Evolutionary conservation across 2,329 filamentous ascomycete genomes (phyloP).

Genomic region (Neofusicoccum sp.): DNA sequence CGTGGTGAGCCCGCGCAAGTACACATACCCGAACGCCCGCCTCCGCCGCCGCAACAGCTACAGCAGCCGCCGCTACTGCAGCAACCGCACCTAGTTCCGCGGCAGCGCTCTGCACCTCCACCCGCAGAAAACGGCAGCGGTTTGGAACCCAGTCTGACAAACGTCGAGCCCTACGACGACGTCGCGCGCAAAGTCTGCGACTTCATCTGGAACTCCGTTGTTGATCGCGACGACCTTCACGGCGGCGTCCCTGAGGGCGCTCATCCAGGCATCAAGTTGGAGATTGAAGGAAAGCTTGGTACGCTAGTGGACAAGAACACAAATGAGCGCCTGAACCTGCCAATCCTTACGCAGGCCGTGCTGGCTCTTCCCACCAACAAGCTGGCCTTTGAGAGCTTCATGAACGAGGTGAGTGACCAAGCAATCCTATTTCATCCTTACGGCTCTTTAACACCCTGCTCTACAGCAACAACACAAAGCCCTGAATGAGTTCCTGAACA

Average conservation of each 20-base stretch:
- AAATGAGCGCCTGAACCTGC: conserved; percentile 67
- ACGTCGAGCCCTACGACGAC: conserved; percentile 71
- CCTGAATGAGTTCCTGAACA: conserved; percentile 85
- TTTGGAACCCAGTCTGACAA: conserved; percentile 66
- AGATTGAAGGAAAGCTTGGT: conserved; percentile 94
- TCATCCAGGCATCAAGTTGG: conserved; percentile 66
- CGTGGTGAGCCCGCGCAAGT: conserved; percentile 27
- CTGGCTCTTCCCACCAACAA: conserved; percentile 45
- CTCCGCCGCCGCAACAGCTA: conserved; percentile 10
- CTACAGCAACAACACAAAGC: conserved; percentile 73
- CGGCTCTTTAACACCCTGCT: background rate
- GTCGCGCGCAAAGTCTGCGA: conserved; percentile 77
- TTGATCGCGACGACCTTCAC: conserved; percentile 63
- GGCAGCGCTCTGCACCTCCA: conserved; percentile 20
- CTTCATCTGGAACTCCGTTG: conserved; percentile 74
- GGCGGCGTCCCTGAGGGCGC: conserved; percentile 28
- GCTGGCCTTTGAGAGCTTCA: conserved; percentile 78
- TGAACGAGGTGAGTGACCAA: conserved; percentile 53
- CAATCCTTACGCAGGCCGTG: conserved; percentile 68
- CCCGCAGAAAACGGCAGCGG: conserved; percentile 27
- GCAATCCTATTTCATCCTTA: background rate
- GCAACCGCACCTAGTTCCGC: conserved; percentile 15
- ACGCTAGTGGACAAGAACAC: conserved; percentile 75
- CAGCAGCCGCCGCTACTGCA: conserved; percentile 26
- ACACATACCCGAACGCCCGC: conserved; percentile 6